Percentiles rank a stretch among this genome's conserved stretches.
Evolutionary conservation across 768 basidiomycete species (phyloP).

Genomic region (Dioszegia crocea): DNA sequence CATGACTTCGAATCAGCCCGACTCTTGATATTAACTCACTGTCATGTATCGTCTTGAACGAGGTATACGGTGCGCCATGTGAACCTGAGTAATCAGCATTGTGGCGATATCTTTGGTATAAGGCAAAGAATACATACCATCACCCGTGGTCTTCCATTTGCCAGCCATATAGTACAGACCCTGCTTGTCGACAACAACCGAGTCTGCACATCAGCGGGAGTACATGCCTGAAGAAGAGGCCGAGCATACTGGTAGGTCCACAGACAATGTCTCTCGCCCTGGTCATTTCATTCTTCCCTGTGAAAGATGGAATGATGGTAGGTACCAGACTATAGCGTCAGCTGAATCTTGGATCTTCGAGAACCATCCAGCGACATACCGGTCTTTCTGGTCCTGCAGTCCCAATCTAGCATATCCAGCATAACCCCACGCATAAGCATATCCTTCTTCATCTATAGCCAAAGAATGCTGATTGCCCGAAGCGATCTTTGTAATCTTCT

Average conservation of each 20-base stretch:
- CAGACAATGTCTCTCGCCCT: slow-evolving; percentile 65
- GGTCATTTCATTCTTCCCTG: slow-evolving; percentile 63
- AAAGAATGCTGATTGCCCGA: slow-evolving; percentile 84
- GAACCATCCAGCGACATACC: slow-evolving; percentile 54
- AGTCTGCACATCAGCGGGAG: slow-evolving; percentile 23
- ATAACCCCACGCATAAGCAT: slow-evolving; percentile 44
- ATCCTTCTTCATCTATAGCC: slow-evolving; percentile 64
- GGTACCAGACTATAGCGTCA: slow-evolving; percentile 57
- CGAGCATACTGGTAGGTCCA: slow-evolving; percentile 63
- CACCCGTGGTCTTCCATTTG: slow-evolving; percentile 92
- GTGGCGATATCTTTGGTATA: neutral
- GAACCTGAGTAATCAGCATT: slow-evolving; percentile 57
- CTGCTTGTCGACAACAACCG: slow-evolving; percentile 71
- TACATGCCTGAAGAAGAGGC: neutral
- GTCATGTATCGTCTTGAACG: slow-evolving; percentile 75
- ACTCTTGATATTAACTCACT: slow-evolving; percentile 58
- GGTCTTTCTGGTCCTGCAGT: slow-evolving; percentile 54
- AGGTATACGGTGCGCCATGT: slow-evolving; percentile 80
- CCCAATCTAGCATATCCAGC: slow-evolving; percentile 77
- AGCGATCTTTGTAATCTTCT: slow-evolving; percentile 73
- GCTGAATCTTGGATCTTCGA: neutral
- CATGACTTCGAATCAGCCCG: slow-evolving; percentile 52
- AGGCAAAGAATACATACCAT: slow-evolving; percentile 56
- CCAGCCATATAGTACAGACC: slow-evolving; percentile 53
- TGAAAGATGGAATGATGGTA: slow-evolving; percentile 79